Evolutionary conservation across 192 early-diverging fungal species (phyloP).

Genomic region (Podila minutissima): DNA sequence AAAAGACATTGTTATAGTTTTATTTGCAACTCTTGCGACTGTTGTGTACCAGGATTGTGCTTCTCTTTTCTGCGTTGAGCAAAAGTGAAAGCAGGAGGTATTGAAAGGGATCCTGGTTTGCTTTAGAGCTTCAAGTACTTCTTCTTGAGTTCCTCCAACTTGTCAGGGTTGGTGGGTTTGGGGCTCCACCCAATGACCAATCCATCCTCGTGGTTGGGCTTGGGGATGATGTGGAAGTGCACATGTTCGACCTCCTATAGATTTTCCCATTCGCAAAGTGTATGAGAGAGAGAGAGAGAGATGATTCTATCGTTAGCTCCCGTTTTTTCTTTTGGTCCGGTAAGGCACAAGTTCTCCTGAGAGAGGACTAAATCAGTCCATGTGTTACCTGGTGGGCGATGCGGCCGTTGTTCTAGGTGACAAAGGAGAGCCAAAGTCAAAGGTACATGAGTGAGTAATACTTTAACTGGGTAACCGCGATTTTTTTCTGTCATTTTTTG

Average conservation of each 20-base stretch:
- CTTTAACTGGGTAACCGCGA: no score
- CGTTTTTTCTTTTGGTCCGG: neutral
- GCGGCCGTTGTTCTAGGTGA: constrained; percentile 59
- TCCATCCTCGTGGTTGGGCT: constrained; percentile 73
- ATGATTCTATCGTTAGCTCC: neutral
- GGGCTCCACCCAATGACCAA: constrained; percentile 74
- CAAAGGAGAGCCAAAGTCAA: neutral
- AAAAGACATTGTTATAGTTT: neutral
- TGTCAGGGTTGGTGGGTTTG: constrained; percentile 62
- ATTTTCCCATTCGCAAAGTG: neutral
- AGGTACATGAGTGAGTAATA: no score
- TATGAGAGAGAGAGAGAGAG: no score
- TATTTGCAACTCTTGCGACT: constrained; percentile 1
- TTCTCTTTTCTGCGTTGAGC: neutral
- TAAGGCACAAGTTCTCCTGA: neutral
- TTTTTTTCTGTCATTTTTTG: neutral
- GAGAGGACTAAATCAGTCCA: neutral
- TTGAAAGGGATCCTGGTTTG: neutral
- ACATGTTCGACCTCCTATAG: constrained; percentile 88
- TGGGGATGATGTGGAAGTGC: constrained; percentile 94
- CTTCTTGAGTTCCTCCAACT: constrained; percentile 56
- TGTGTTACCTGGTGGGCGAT: constrained; percentile 64
- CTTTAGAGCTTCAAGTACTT: constrained; percentile 46
- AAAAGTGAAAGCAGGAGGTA: neutral
- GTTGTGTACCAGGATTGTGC: neutral